These are phyloP conservation scores for Nemophila menziesii DNA, from an alignment of 257 asterid species.

Conservation along the genomic window DNA sequence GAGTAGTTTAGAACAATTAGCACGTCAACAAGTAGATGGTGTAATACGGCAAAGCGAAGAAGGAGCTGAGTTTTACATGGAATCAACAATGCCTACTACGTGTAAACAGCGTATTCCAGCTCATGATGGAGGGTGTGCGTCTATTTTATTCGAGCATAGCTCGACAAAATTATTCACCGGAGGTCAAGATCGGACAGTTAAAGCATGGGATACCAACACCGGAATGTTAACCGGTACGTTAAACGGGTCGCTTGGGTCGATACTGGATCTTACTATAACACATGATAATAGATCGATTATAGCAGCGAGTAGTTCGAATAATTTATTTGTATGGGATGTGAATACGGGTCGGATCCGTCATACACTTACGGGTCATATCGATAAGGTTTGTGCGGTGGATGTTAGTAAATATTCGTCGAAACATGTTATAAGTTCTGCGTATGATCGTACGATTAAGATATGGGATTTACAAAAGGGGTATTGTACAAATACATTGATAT, in stretches of 20 bases:
- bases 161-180: slow-evolving; percentile 67
- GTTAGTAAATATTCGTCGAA: slow-evolving; percentile 67
- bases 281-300: slow-evolving; percentile 64
- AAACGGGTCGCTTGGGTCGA: slow-evolving; percentile 65
- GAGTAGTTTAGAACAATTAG: slow-evolving; percentile 49
- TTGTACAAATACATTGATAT: slow-evolving; percentile 59
- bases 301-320: slow-evolving; percentile 80
- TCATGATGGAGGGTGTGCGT: slow-evolving; percentile 80
- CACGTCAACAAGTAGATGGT: slow-evolving; percentile 86
- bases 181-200: slow-evolving; percentile 78
- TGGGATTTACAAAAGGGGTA: slow-evolving; percentile 95
- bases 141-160: slow-evolving; percentile 51
- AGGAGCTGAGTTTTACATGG: slow-evolving; percentile 72
- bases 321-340: slow-evolving; percentile 69
- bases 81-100: slow-evolving; percentile 61
- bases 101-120: slow-evolving; percentile 84
- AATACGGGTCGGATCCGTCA: slow-evolving; percentile 61
- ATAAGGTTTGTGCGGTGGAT: slow-evolving; percentile 90
- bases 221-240: slow-evolving; percentile 45
- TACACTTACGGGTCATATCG: slow-evolving; percentile 80
- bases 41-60: slow-evolving; percentile 84
- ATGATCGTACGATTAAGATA: slow-evolving; percentile 87
- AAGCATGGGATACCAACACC: slow-evolving; percentile 66
- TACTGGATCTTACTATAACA: slow-evolving; percentile 66
- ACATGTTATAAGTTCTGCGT: slow-evolving; percentile 68